phyloP scores from a whole-genome alignment of 768 basidiomycete genomes.

The Leccinellum albellum region DNA sequence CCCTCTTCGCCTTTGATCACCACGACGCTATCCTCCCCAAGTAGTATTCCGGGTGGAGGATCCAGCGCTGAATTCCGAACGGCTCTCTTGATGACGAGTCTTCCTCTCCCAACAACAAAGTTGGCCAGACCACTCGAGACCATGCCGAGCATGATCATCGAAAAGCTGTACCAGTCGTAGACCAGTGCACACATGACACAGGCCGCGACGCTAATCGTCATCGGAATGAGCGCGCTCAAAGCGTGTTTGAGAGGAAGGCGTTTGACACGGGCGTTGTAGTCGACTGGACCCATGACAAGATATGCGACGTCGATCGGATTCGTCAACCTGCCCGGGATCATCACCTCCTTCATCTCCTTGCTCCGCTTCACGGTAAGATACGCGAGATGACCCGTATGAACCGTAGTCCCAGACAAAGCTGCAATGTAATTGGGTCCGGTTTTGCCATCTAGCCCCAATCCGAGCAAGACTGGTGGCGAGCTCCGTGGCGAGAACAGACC shows the following conservation, averaged over 20 bases:
- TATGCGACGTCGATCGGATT: slow-evolving; percentile 17
- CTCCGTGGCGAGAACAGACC: slow-evolving; percentile 19
- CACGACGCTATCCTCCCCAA: slow-evolving; percentile 15
- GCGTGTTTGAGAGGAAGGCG: neutral
- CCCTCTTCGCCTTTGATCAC: slow-evolving; percentile 25
- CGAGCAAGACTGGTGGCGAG: slow-evolving; percentile 20
- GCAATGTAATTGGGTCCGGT: slow-evolving; percentile 27
- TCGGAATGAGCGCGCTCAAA: slow-evolving; percentile 20
- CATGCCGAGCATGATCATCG: slow-evolving; percentile 31
- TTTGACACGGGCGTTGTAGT: slow-evolving; percentile 5
- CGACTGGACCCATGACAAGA: slow-evolving; percentile 9
- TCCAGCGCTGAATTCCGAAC: slow-evolving; percentile 13
- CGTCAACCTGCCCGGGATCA: slow-evolving; percentile 20
- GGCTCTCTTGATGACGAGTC: slow-evolving; percentile 15
- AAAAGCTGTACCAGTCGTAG: slow-evolving; percentile 31
- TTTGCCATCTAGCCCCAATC: slow-evolving; percentile 28
- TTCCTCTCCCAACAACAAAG: slow-evolving; percentile 23
- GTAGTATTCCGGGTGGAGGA: slow-evolving; percentile 24
- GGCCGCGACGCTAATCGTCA: slow-evolving; percentile 14
- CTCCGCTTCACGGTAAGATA: slow-evolving; percentile 18
- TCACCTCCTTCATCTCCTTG: slow-evolving; percentile 3
- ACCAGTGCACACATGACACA: slow-evolving; percentile 23
- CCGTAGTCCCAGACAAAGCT: slow-evolving; percentile 23
- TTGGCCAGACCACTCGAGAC: slow-evolving; percentile 27
- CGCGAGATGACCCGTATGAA: slow-evolving; percentile 21